Evolutionary conservation across 140 eudicot genomes (phyloP).

Genomic region (Anethum foeniculum): DNA sequence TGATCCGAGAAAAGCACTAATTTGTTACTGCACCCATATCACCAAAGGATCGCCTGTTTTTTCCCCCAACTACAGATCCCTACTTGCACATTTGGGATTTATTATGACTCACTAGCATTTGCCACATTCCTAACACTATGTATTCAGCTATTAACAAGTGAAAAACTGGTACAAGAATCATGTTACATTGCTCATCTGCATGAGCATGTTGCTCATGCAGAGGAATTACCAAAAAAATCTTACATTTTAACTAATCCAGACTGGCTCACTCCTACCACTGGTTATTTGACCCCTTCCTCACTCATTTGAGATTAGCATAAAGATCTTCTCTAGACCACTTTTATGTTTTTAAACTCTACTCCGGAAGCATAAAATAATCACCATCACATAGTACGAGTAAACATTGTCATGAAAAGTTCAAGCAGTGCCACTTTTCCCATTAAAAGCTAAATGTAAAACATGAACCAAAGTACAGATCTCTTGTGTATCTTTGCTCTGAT

Average conservation of each 20-base stretch:
- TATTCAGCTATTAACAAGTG: neutral
- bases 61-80: no score
- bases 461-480: slow-evolving; percentile 1
- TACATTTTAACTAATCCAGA: neutral
- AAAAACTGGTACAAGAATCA: neutral
- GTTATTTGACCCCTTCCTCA: neutral
- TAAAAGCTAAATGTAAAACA: neutral
- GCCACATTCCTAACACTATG: neutral
- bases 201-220: no score
- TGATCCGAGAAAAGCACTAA: no score
- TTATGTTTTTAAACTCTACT: neutral
- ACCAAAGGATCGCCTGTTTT: neutral
- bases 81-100: neutral
- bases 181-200: no score
- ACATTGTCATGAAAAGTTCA: neutral
- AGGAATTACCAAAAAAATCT: neutral
- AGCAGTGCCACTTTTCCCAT: neutral
- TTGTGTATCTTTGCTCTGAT: slow-evolving; percentile 3
- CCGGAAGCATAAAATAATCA: neutral
- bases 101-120: no score
- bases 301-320: neutral
- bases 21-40: neutral
- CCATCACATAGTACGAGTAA: neutral
- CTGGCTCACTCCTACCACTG: neutral
- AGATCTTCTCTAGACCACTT: neutral